phyloP scores from a whole-genome alignment of 345 rosid species.

The Euphorbia pulcherrima region DNA sequence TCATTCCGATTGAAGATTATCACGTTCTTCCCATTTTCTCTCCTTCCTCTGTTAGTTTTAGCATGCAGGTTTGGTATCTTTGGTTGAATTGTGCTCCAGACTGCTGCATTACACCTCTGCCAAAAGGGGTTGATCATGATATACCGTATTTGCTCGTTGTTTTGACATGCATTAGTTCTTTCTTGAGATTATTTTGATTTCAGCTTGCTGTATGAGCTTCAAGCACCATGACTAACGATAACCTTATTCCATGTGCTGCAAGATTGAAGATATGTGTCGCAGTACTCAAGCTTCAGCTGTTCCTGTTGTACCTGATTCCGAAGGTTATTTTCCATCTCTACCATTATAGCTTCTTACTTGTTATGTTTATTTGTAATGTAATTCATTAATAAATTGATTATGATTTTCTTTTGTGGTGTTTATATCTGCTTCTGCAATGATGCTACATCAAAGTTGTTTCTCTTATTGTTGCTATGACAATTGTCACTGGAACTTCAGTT shows the following conservation, averaged over 20 bases:
- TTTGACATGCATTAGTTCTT: not conserved
- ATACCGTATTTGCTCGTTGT: not conserved
- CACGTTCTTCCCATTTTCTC: too few species aligned
- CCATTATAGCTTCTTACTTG: not conserved
- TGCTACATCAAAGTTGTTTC: not conserved
- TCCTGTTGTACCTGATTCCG: slow-evolving; percentile 85
- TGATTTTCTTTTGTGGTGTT: not conserved
- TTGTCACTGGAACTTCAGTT: not conserved
- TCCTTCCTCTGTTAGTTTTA: not conserved
- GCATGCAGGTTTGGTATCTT: not conserved
- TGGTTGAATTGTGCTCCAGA: not conserved
- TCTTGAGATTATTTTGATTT: not conserved
- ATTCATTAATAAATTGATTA: not conserved
- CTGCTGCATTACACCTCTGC: not conserved
- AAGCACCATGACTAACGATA: not conserved
- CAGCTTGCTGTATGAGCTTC: not conserved
- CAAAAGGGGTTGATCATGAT: not conserved
- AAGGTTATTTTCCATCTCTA: slow-evolving; percentile 45
- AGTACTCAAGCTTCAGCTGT: slow-evolving; percentile 72
- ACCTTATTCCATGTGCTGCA: slow-evolving; percentile 23
- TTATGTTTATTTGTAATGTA: slow-evolving; percentile 11
- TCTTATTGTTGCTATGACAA: not conserved
- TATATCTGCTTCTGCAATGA: not conserved
- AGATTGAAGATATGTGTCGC: slow-evolving; percentile 85
- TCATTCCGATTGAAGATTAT: too few species aligned